Percentiles rank a stretch among this genome's conserved stretches.
These are phyloP conservation scores for Globisporangium rhizosaccharum DNA, from an alignment of 352 stramenopile genomes.

Conservation along the genomic window DNA sequence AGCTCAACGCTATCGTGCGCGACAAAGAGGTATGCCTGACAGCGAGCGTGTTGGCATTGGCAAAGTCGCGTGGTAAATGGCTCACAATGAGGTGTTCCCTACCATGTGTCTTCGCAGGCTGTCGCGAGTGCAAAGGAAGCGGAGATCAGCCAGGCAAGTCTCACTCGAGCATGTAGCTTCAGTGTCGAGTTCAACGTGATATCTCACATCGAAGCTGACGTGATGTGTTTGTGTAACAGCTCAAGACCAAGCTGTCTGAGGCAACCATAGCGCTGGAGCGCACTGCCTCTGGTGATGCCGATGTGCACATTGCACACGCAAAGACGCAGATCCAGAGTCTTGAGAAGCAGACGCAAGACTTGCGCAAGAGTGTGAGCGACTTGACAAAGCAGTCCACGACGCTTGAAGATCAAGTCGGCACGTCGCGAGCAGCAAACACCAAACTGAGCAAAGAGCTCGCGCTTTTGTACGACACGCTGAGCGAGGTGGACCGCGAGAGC, in stretches of 20 bases:
- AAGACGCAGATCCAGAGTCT: constrained; percentile 1
- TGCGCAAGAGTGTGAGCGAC: background rate
- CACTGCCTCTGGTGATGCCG: background rate
- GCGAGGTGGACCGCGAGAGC: constrained; percentile 2
- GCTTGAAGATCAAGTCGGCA: background rate
- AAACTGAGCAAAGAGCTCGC: constrained; percentile 7
- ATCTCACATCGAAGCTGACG: background rate
- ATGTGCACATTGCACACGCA: background rate
- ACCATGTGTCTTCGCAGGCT: background rate
- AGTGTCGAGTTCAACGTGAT: background rate
- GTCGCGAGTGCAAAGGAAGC: constrained; percentile 3
- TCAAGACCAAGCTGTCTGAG: constrained; percentile 5
- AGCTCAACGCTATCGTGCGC: background rate
- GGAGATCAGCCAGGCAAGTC: constrained; percentile 5
- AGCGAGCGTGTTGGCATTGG: too few species aligned
- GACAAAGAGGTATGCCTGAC: constrained; percentile 12
- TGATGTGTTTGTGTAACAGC: background rate
- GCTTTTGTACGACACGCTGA: background rate
- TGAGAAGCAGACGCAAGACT: background rate
- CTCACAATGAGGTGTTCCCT: background rate
- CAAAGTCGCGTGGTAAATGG: background rate
- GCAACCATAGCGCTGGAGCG: background rate
- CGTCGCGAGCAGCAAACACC: background rate
- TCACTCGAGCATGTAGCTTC: background rate
- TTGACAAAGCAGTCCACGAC: background rate